phyloP scores from a whole-genome alignment of 139 green algal species.

The Closterium sp. region DNA sequence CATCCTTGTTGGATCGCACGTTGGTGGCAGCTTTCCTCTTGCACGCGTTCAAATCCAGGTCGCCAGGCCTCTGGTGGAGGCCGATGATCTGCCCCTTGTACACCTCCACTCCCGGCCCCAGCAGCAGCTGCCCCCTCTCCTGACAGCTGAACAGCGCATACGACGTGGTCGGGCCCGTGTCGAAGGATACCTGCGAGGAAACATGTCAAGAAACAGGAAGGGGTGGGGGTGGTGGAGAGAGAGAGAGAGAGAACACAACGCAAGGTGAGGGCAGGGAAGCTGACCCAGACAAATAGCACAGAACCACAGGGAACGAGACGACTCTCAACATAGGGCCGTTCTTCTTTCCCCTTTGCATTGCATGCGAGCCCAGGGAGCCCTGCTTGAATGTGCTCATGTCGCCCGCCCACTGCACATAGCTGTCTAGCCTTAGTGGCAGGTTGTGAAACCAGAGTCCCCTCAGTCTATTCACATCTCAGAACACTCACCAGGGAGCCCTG shows the following conservation, averaged over 20 bases:
- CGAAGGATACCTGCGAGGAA: constrained; percentile 65
- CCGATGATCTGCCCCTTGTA: constrained; percentile 95
- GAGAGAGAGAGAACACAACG: too few relatives aligned
- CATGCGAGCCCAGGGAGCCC: constrained; percentile 85
- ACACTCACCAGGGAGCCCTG: constrained; percentile 67
- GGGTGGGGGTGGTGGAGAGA: too few relatives aligned
- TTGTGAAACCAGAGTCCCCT: too few relatives aligned
- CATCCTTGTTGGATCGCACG: constrained; percentile 64
- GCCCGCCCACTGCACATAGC: constrained; percentile 66
- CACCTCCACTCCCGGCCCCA: constrained; percentile 78
- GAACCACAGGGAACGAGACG: too few relatives aligned
- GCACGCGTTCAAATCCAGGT: constrained; percentile 96
- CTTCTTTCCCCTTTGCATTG: too few relatives aligned
- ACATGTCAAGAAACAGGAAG: too few relatives aligned
- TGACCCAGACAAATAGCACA: too few relatives aligned
- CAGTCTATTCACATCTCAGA: too few relatives aligned
- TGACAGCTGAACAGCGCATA: constrained; percentile 90
- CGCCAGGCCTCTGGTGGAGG: constrained; percentile 87
- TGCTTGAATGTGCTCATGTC: constrained; percentile 87
- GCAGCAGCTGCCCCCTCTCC: constrained; percentile 87
- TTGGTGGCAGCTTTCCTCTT: constrained; percentile 95
- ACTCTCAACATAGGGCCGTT: too few relatives aligned
- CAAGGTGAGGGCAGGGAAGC: too few relatives aligned
- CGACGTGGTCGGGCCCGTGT: constrained; percentile 79
- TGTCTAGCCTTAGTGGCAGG: too few relatives aligned